Evolutionary conservation across 371 early-diverging fungal genomes (phyloP).

Genomic region (Haplosporangium sp.): DNA sequence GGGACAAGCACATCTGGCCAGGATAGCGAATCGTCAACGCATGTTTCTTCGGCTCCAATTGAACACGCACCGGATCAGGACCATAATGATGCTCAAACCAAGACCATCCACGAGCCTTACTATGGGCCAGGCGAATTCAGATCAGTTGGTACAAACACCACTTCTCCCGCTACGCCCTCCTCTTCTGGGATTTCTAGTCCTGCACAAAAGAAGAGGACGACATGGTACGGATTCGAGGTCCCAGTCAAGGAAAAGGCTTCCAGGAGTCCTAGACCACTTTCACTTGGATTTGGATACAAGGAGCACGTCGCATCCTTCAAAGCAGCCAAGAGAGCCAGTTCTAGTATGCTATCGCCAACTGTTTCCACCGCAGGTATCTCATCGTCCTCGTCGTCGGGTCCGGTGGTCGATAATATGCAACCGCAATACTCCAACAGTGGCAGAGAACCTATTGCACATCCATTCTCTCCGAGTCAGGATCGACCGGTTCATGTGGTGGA

Average conservation of each 20-base stretch:
- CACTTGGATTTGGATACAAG: constrained; percentile 33
- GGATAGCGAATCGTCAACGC: not conserved
- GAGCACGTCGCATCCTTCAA: constrained; percentile 15
- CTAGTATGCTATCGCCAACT: not conserved
- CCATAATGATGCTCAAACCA: not conserved
- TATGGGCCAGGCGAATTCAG: not conserved
- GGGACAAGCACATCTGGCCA: not conserved
- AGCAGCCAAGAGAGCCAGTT: constrained; percentile 2
- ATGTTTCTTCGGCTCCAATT: not conserved
- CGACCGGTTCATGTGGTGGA: constrained; percentile 13
- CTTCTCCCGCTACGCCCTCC: not conserved
- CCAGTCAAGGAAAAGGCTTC: constrained; percentile 4
- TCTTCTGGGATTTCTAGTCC: not conserved
- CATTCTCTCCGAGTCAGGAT: constrained; percentile 14
- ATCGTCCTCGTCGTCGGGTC: not conserved
- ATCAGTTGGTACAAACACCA: not conserved
- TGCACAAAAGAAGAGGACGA: constrained; percentile 6
- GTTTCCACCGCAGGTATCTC: not conserved
- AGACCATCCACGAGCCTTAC: constrained; percentile 22
- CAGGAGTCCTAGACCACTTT: not conserved
- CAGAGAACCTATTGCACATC: not conserved
- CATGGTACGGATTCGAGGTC: constrained; percentile 20
- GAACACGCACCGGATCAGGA: not conserved
- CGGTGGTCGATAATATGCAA: not conserved
- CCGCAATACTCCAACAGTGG: not conserved